Base-by-base conservation (phyloP, 352 stramenopile species). In the Phytophthora colocasiae region DNA sequence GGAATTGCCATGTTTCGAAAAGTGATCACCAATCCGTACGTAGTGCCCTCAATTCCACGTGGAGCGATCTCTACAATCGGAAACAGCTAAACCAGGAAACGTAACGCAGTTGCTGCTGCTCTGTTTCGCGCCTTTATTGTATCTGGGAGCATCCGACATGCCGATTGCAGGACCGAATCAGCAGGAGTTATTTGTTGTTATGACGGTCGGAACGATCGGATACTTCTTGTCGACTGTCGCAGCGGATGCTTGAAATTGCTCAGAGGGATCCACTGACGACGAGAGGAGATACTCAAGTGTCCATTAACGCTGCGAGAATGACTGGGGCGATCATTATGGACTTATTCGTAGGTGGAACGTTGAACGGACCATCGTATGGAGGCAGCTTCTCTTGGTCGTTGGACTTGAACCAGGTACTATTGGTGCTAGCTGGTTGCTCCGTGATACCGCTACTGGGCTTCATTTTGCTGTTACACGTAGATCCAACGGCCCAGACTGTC, bases 221-320 rank as follows among this genome's bases (percentile, higher is more conserved):
- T 96, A 93, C 50, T 90, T 97, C 36, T 79, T 96, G 50, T 86
- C 90, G 4, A 93, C 95, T 69, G 83, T 95, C 0, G 83, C 89
- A 22, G 81, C 85, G 14, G 91, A 98, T 69, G 91, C 81, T 0
- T 78, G 83, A 93, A 48, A 63, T 90, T 24, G 80, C 75, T 0
- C 85, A 95, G 44, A 71, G 86, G 24, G 87, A 95, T 36, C 76
- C 85, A 10, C 62, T 91, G 22, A 39, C 52, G 4, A 73, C 62
- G 2, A 81, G 84, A 27, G 86, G 86, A 47, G 19, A 19, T 19
- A 19, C 19, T 19, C 19, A 19, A 19, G 19, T 83, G 34, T 66
- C 73, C 22, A 80, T 73, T 22, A 89, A 85, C 61, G n/a, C n/a
- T n/a, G n/a, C n/a, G n/a, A n/a, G n/a, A n/a, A n/a, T n/a, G 63